phyloP scores from a whole-genome alignment of 2,329 filamentous ascomycete genomes.

The Fusarium nelsonii region DNA sequence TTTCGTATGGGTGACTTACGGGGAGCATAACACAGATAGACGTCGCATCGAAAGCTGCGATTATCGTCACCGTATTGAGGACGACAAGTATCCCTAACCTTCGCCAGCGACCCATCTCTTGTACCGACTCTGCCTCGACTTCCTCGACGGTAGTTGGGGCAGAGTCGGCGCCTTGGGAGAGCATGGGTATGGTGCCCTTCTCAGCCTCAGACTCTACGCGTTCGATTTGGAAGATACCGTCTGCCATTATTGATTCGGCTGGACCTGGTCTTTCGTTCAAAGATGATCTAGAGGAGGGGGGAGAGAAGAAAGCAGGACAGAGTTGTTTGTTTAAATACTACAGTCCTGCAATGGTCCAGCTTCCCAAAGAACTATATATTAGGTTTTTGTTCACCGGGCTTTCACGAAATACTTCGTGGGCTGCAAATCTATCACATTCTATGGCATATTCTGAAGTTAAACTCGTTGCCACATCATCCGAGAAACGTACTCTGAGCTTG shows the following conservation, averaged over 20 bases:
- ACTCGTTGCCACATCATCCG: neutral
- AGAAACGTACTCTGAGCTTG: neutral
- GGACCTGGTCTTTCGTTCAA: neutral
- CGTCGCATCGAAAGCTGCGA: conserved; percentile 47
- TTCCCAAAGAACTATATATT: neutral
- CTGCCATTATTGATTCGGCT: neutral
- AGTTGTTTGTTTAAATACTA: neutral
- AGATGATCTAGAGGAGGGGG: neutral
- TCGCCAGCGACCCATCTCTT: neutral
- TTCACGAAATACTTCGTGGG: neutral
- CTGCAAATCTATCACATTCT: neutral
- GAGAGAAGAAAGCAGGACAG: neutral
- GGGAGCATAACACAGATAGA: conserved; percentile 49
- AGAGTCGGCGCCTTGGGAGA: neutral
- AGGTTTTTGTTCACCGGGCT: neutral
- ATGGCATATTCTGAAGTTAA: conserved; percentile 4
- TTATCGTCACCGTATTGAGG: conserved; percentile 40
- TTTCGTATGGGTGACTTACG: conserved; percentile 15
- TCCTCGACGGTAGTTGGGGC: neutral
- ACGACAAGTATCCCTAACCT: conserved; percentile 40
- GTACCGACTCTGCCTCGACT: neutral
- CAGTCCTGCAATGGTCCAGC: too few species aligned
- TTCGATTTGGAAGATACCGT: neutral
- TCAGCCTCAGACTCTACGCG: neutral
- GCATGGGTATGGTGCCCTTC: neutral